Evolutionary conservation across 2,329 filamentous ascomycete genomes (phyloP).

Genomic region (Grosmannia huntii): DNA sequence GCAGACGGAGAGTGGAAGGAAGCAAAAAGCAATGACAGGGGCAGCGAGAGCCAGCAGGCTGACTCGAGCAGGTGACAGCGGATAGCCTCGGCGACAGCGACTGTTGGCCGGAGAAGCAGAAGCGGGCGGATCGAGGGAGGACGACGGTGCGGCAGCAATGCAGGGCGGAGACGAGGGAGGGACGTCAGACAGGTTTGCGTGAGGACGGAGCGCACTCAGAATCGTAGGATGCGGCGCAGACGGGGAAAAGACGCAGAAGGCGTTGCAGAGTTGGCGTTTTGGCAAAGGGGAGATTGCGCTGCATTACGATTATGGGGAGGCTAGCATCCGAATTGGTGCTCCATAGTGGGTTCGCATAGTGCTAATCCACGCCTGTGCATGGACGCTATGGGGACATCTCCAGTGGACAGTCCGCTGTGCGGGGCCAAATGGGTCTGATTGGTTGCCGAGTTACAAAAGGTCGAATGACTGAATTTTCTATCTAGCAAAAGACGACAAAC

Average conservation of each 20-base stretch:
- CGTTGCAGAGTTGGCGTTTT: background rate
- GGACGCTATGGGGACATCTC: too few relatives aligned
- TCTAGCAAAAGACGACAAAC: background rate
- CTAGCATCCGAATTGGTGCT: too few relatives aligned
- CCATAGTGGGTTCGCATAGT: background rate
- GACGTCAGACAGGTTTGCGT: background rate
- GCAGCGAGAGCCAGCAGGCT: background rate
- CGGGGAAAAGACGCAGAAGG: background rate
- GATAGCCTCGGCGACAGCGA: background rate
- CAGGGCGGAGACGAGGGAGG: background rate
- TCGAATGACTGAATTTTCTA: too few relatives aligned
- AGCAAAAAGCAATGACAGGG: background rate
- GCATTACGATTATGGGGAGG: background rate
- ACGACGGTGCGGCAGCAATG: background rate
- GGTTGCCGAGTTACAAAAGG: too few relatives aligned
- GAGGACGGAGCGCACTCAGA: too few relatives aligned
- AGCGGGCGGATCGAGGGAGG: background rate
- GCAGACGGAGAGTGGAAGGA: background rate
- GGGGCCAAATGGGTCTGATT: too few relatives aligned
- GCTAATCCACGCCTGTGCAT: background rate
- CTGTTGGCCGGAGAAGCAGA: background rate
- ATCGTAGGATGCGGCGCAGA: background rate
- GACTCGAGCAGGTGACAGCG: background rate
- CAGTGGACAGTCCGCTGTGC: too few relatives aligned
- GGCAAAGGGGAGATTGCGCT: background rate